A percentile compares a stretch with the other conserved stretches of the same genome.
Conservation (phyloP, 1,284 basidiomycete species). For the Tausonia pullulans region DNA sequence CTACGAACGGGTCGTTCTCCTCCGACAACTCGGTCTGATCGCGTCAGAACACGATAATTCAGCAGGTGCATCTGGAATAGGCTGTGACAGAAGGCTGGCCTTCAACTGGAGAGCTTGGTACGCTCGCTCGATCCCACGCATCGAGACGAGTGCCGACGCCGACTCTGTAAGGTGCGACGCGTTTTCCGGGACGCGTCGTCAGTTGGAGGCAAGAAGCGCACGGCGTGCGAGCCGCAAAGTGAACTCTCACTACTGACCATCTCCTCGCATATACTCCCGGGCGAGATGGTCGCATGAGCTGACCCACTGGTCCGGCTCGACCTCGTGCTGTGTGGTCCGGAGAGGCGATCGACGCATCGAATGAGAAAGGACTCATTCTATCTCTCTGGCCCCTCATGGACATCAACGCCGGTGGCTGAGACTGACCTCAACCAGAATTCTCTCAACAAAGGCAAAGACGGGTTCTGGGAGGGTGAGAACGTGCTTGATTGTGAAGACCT, state of each 20-base stretch:
- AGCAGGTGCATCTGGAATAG: no score
- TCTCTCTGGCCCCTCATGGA: neutral
- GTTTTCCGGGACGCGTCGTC: slow-evolving; percentile 1
- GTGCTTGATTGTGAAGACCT: slow-evolving; percentile 38
- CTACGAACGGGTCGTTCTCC: slow-evolving; percentile 10
- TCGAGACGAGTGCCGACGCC: slow-evolving; percentile 25
- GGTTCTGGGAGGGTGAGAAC: slow-evolving; percentile 34
- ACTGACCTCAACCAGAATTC: slow-evolving; percentile 31
- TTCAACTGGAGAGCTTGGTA: slow-evolving; percentile 70
- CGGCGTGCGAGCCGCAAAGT: neutral
- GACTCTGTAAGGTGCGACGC: slow-evolving; percentile 19
- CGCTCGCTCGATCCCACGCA: slow-evolving; percentile 55
- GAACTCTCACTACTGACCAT: slow-evolving; percentile 47
- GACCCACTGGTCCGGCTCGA: slow-evolving; percentile 42
- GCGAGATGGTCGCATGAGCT: slow-evolving; percentile 71
- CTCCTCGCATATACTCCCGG: slow-evolving; percentile 81
- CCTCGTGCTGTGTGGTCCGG: slow-evolving; percentile 44
- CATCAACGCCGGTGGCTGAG: no score
- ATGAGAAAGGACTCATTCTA: neutral
- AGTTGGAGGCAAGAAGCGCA: neutral
- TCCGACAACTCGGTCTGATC: slow-evolving; percentile 8
- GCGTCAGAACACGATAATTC: no score
- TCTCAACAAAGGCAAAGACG: slow-evolving; percentile 32
- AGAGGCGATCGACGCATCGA: neutral
- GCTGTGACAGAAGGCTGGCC: slow-evolving; percentile 28